A percentile compares a stretch with the other conserved stretches of the same genome.
Conservation (phyloP, 805 yeast species). For the Pichia nanzhaoensis region DNA sequence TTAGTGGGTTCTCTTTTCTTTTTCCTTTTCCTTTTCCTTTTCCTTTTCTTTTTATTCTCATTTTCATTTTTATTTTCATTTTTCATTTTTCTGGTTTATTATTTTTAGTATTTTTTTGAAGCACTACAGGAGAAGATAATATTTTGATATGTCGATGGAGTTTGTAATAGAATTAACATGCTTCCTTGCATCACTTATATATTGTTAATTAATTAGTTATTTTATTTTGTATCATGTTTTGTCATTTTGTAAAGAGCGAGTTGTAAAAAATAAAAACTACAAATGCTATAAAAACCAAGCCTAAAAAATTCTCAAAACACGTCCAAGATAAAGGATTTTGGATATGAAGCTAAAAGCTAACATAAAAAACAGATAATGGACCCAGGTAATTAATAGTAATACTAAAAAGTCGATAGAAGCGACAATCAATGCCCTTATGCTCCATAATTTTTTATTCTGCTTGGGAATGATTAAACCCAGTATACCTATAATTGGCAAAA, state of each 20-base stretch:
- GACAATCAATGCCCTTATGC: conserved; percentile 7
- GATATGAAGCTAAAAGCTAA: neutral
- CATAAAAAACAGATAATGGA: neutral
- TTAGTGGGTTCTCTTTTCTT: neutral
- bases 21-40: neutral
- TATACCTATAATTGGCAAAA: conserved; percentile 5
- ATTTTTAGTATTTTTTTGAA: too few relatives aligned
- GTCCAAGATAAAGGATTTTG: neutral
- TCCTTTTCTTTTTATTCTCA: neutral
- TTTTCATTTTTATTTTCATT: neutral
- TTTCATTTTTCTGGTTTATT: neutral
- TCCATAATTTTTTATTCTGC: conserved; percentile 5
- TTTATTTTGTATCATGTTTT: too few relatives aligned
- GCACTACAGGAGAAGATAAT: too few relatives aligned
- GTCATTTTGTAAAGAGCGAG: too few relatives aligned
- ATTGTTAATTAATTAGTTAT: too few relatives aligned
- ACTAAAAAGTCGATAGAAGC: conserved; percentile 1
- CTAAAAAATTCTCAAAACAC: neutral
- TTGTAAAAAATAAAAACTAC: too few relatives aligned
- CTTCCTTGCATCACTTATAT: too few relatives aligned
- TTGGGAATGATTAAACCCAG: conserved; percentile 9
- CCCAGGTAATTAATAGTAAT: neutral
- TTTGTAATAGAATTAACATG: neutral
- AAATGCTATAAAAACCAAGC: too few relatives aligned
- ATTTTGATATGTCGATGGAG: neutral